Evolutionary conservation across 1,139 yeast species (phyloP), one percentile per base, ranked within the genome.

Genomic region (Yamadazyma dendronema): DNA sequence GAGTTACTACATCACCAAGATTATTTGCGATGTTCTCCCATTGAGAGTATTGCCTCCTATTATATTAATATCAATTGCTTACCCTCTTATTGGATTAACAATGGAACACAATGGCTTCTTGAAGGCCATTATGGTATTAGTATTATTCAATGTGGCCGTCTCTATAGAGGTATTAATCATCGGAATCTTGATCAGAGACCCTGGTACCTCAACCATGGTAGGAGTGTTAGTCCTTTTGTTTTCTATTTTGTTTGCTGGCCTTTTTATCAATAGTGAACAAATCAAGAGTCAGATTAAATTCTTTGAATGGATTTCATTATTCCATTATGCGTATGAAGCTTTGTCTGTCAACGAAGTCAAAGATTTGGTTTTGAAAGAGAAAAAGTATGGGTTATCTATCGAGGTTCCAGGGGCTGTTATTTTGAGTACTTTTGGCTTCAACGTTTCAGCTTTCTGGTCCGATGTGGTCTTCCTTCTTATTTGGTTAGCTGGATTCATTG

Each of bases 391-490:
- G 0, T 72, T 92, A 30, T 85, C 92, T 35, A 92, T 92, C 48
- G 96, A 89, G 60, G 95, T 92, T n/a, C 98, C 98, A 0, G 98
- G 98, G 4, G 97, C 98, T 2, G 94, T 95, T 1, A 92, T 92
- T 42, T 72, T 92, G 48, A 85, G 95, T 49, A 89, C 97, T 0
- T 92, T 92, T 67, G 98, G 98, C 0, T 92, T 92, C 60, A 77
- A 86, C 46, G 90, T 87, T 14, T 78, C 81, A 28, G 94, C 92
- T 2, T 74, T 86, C 44, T 65, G 79, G 64, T 65, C 68, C 30
- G 97, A 92, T 57, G 71, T 84, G 16, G 49, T 66, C 6, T 74
- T 71, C 28, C 67, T 87, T 40, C 66, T 62, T 0, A 66, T 72
- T 7, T 78, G 81, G 44, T 64, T 71, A 14, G 54, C 64, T 3